Base-by-base conservation (phyloP, 2,329 filamentous ascomycete genomes). In the Fusarium illudens region DNA sequence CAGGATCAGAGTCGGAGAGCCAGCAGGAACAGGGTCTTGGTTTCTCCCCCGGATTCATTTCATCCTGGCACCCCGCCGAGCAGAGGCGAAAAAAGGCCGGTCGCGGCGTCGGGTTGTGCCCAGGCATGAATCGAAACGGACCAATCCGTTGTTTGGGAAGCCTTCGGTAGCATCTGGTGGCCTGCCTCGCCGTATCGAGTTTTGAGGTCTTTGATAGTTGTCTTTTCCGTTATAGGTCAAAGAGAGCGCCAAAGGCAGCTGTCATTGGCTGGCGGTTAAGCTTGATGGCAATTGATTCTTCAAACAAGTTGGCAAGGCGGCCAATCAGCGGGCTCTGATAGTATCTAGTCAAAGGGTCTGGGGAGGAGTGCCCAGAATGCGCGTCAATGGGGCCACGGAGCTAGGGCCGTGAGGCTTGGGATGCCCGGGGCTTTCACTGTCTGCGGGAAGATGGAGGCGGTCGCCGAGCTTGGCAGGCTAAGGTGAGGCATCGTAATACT, bases 251-350 rank as follows among this genome's bases (percentile, higher is more conserved):
- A 59, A 37, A 46, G 29, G 37, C 20, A 32, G 30, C 48, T 29
- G 39, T 13, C 48, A 74, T 74, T 74, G 72, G 72, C 25, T 37
- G 39, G 46, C 22, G 44, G 15, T 30, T 50, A 46, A 70, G 51
- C 50, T 70, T 63, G 69, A 74, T 74, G 72, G 60, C 72, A 74
- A 74, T 74, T 74, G 62, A 74, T 74, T 74, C 67, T 74, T 70
- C 68, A 73, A 74, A 74, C 72, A 58, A 56, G 65, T 62, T 66
- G 65, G 55, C 70, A 70, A 72, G 68, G 72, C 72, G 64, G 42
- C 72, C 72, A 74, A 74, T 74, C 29, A 55, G 59, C 17, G 33
- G 30, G 52, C 22, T 67, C 60, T 73, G 72, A 74, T 74, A 74
- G 59, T 70, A 69, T 70, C 58, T 53, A 25, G 37, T 51, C 42